These are phyloP conservation scores for Lachnellula subtilissima DNA, from an alignment of 2,329 filamentous ascomycete genomes.

Conservation along the genomic window DNA sequence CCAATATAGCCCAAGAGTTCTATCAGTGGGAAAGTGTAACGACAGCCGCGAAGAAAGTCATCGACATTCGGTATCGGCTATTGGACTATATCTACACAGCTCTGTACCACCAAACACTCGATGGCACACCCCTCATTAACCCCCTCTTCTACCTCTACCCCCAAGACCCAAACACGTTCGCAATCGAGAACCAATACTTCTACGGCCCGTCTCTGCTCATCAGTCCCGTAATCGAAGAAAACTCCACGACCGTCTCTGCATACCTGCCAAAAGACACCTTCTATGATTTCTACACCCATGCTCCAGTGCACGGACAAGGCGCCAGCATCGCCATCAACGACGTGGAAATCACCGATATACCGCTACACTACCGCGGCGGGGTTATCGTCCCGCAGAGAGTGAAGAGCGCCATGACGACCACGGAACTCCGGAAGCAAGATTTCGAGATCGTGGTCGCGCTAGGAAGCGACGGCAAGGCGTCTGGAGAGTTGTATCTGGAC, in stretches of 20 bases:
- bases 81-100: constrained; percentile 77
- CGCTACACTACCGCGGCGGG: constrained; percentile 64
- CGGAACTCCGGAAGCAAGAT: constrained; percentile 55
- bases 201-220: constrained; percentile 46
- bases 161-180: constrained; percentile 41
- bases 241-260: constrained; percentile 39
- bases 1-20: constrained; percentile 60
- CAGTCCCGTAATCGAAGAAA: constrained; percentile 43
- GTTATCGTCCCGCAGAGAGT: constrained; percentile 58
- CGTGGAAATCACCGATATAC: constrained; percentile 48
- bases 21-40: constrained; percentile 64
- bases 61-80: constrained; percentile 69
- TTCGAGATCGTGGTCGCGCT: constrained; percentile 71
- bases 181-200: constrained; percentile 47
- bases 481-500: constrained; percentile 69
- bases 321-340: constrained; percentile 35
- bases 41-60: constrained; percentile 60
- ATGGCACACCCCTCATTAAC: constrained; percentile 61
- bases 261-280: constrained; percentile 48
- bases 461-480: constrained; percentile 55
- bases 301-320: constrained; percentile 39
- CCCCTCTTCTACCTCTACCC: constrained; percentile 71
- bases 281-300: constrained; percentile 49
- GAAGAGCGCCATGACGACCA: constrained; percentile 57
- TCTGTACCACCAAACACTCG: constrained; percentile 52